Evolutionary conservation across 768 basidiomycete genomes (phyloP).

Genomic region (Termitomyces sp.): DNA sequence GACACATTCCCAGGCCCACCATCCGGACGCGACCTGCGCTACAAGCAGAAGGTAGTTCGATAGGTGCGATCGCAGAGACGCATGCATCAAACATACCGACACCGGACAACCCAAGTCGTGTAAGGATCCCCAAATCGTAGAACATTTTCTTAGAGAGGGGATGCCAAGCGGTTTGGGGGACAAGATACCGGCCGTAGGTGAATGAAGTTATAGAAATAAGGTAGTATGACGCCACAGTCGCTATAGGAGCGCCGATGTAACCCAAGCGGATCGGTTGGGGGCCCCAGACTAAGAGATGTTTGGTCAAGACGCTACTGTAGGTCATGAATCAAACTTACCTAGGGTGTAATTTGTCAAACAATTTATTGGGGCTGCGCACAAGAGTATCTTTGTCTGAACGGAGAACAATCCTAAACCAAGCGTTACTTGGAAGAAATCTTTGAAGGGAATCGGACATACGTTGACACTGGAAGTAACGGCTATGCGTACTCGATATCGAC

Average conservation of each 20-base stretch:
- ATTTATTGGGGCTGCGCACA: slow-evolving; percentile 80
- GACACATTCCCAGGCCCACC: slow-evolving; percentile 95
- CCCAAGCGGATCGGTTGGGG: slow-evolving; percentile 74
- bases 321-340: slow-evolving; percentile 34
- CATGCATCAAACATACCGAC: slow-evolving; percentile 43
- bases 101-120: slow-evolving; percentile 76
- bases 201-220: slow-evolving; percentile 60
- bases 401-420: slow-evolving; percentile 58
- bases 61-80: not conserved
- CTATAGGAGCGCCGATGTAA: slow-evolving; percentile 88
- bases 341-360: slow-evolving; percentile 76
- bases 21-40: slow-evolving; percentile 82
- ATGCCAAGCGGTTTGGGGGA: slow-evolving; percentile 75
- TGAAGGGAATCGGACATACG: not conserved
- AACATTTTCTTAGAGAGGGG: slow-evolving; percentile 63
- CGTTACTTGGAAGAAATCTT: not conserved
- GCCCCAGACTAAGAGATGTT: slow-evolving; percentile 62
- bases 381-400: slow-evolving; percentile 77
- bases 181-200: slow-evolving; percentile 55
- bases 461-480: slow-evolving; percentile 12
- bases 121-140: slow-evolving; percentile 57
- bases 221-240: slow-evolving; percentile 83
- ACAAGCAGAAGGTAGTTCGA: not conserved
- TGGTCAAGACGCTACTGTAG: not conserved
- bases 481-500: not conserved